Evolutionary conservation across 768 basidiomycete genomes (phyloP).

Genomic region (Galerina sulciceps): DNA sequence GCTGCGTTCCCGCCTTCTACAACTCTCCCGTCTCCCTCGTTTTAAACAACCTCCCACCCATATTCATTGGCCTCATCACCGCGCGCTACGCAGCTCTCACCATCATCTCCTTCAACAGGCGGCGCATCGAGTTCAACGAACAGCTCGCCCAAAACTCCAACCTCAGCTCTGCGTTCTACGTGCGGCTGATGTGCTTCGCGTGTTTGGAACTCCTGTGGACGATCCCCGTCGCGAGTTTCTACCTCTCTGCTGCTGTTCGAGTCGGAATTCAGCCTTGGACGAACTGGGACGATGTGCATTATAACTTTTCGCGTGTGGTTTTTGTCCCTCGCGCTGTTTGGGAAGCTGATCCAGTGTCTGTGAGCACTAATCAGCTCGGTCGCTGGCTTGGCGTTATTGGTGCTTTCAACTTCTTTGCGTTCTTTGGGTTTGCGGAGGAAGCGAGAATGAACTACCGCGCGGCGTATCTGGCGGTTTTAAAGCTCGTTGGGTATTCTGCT

Average conservation of each 20-base stretch:
- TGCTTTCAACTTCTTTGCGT: slow-evolving; percentile 52
- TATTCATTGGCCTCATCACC: slow-evolving; percentile 45
- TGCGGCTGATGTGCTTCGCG: slow-evolving; percentile 61
- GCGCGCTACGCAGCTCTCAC: slow-evolving; percentile 40
- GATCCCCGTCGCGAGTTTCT: slow-evolving; percentile 44
- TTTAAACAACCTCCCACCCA: slow-evolving; percentile 44
- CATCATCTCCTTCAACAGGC: slow-evolving; percentile 43
- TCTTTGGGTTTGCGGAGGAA: slow-evolving; percentile 59
- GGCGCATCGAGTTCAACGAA: slow-evolving; percentile 44
- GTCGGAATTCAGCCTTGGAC: slow-evolving; percentile 46
- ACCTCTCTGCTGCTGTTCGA: slow-evolving; percentile 36
- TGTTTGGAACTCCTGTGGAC: slow-evolving; percentile 48
- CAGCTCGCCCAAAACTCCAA: slow-evolving; percentile 38
- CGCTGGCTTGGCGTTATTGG: slow-evolving; percentile 25
- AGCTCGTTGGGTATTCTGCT: slow-evolving; percentile 23
- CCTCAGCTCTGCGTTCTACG: slow-evolving; percentile 50
- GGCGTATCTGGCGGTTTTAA: slow-evolving; percentile 35
- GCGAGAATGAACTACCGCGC: slow-evolving; percentile 45
- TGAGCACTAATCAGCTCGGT: neutral
- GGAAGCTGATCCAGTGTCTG: slow-evolving; percentile 15
- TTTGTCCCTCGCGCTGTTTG: slow-evolving; percentile 45
- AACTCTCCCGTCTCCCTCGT: slow-evolving; percentile 47
- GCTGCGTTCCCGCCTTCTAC: slow-evolving; percentile 55
- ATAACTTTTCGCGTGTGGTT: slow-evolving; percentile 46
- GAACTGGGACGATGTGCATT: slow-evolving; percentile 56